phyloP scores from a whole-genome alignment of 2,329 filamentous ascomycete species.

The Alternaria solani region DNA sequence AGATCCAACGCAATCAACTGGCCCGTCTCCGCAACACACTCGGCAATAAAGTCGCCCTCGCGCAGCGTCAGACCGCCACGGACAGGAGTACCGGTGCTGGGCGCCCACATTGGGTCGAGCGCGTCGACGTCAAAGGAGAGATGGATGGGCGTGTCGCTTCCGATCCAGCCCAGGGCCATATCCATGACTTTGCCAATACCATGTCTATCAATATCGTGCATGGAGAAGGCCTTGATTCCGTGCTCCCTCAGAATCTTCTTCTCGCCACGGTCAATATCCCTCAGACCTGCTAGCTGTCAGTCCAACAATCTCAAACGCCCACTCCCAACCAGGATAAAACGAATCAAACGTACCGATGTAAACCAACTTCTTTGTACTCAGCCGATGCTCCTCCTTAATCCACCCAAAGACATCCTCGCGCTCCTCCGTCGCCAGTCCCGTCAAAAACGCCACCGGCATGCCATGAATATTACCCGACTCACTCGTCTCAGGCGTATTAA shows the following conservation, averaged over 20 bases:
- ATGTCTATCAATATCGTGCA: slow-evolving; percentile 97
- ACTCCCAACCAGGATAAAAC: not conserved
- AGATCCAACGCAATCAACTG: slow-evolving; percentile 66
- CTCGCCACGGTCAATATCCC: slow-evolving; percentile 92
- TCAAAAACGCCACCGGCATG: slow-evolving; percentile 94
- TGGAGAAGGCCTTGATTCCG: slow-evolving; percentile 94
- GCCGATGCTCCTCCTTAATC: slow-evolving; percentile 75
- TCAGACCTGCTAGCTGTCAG: slow-evolving; percentile 55
- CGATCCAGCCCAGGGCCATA: slow-evolving; percentile 97
- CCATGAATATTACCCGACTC: slow-evolving; percentile 95
- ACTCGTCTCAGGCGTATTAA: slow-evolving; percentile 93
- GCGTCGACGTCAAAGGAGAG: slow-evolving; percentile 97
- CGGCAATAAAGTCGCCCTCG: slow-evolving; percentile 97
- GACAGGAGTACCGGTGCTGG: slow-evolving; percentile 93
- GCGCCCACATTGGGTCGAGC: slow-evolving; percentile 94
- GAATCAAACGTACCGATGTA: slow-evolving; percentile 74
- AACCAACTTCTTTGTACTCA: slow-evolving; percentile 84
- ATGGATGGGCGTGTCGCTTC: slow-evolving; percentile 93
- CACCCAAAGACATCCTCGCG: slow-evolving; percentile 87
- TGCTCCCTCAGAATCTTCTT: slow-evolving; percentile 90
- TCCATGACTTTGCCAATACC: slow-evolving; percentile 97
- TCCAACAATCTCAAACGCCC: too few relatives aligned
- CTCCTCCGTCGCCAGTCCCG: slow-evolving; percentile 80
- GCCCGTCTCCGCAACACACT: slow-evolving; percentile 65
- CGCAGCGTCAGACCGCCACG: slow-evolving; percentile 90